Percentiles rank a stretch among this genome's conserved stretches.
Evolutionary conservation across 495 filamentous ascomycete genomes (phyloP).

Genomic region (Cercophora newfieldiana): DNA sequence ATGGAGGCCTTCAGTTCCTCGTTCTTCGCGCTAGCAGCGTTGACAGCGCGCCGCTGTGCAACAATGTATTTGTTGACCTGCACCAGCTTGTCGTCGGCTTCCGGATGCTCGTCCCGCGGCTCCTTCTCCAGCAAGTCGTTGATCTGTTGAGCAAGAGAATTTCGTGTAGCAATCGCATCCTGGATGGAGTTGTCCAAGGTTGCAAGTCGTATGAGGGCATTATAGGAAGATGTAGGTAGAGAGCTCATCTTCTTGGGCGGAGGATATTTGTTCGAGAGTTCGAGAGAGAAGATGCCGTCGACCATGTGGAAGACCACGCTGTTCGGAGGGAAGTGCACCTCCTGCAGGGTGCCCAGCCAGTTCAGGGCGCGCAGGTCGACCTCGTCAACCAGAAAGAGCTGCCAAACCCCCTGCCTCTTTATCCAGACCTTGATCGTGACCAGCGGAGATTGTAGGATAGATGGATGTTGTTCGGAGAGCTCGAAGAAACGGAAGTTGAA

Average conservation of each 20-base stretch:
- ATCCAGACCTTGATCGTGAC: conserved; percentile 78
- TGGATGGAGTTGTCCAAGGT: conserved; percentile 92
- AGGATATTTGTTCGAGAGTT: conserved; percentile 47
- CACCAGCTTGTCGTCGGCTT: conserved; percentile 62
- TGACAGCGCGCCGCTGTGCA: conserved; percentile 63
- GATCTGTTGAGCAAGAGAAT: conserved; percentile 74
- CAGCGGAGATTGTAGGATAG: conserved; percentile 61
- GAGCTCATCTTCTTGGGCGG: conserved; percentile 46
- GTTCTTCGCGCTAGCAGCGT: conserved; percentile 56
- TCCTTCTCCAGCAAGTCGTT: conserved; percentile 62
- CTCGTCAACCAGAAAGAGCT: conserved; percentile 68
- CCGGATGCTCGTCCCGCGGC: conserved; percentile 52
- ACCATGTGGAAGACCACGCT: conserved; percentile 82
- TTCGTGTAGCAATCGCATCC: conserved; percentile 79
- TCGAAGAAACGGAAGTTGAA: conserved; percentile 89
- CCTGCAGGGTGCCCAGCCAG: conserved; percentile 78
- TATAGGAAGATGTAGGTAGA: conserved; percentile 75
- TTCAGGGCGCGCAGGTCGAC: conserved; percentile 70
- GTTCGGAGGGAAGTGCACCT: conserved; percentile 79
- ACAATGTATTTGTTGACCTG: conserved; percentile 61
- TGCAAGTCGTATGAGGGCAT: conserved; percentile 82
- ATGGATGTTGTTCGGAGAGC: conserved; percentile 64
- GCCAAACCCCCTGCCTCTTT: conserved; percentile 61
- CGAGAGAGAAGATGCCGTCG: conserved; percentile 82
- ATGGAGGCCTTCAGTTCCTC: conserved; percentile 67